Percentiles rank a stretch among this genome's conserved stretches.
Conservation (phyloP, 2,329 filamentous ascomycete genomes). For the Aureobasidium sp. region DNA sequence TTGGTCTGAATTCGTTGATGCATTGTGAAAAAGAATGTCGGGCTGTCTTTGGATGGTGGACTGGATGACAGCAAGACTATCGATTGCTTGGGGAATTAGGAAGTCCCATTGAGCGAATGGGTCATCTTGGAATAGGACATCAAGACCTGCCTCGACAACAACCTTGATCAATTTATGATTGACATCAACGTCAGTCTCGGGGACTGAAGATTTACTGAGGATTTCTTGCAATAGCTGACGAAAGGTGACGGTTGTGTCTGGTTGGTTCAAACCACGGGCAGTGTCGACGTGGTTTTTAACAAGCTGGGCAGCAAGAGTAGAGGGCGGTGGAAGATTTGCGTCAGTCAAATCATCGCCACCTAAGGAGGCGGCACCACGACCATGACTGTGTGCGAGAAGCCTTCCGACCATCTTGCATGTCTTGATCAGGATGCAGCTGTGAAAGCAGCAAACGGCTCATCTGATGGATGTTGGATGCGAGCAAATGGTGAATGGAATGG, state of each 20-base stretch:
- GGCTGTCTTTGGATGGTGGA: constrained; percentile 69
- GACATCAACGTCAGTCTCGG: constrained; percentile 60
- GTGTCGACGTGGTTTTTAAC: constrained; percentile 64
- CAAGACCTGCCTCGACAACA: constrained; percentile 69
- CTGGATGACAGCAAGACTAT: constrained; percentile 69
- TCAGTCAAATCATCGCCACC: constrained; percentile 12
- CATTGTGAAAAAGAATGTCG: constrained; percentile 47
- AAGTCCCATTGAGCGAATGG: constrained; percentile 53
- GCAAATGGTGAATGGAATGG: neutral
- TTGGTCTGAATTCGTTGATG: constrained; percentile 1
- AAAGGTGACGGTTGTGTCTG: constrained; percentile 49
- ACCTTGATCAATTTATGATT: constrained; percentile 83
- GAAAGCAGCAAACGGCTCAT: neutral
- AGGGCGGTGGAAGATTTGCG: constrained; percentile 46
- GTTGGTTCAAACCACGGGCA: neutral
- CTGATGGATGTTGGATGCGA: neutral
- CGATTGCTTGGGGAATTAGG: constrained; percentile 51
- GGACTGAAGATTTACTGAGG: constrained; percentile 37
- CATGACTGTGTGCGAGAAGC: neutral
- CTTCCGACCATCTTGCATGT: constrained; percentile 15
- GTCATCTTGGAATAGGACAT: constrained; percentile 58
- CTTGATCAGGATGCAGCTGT: neutral
- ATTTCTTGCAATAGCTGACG: constrained; percentile 63
- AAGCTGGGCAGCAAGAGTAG: constrained; percentile 79
- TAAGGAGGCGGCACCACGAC: constrained; percentile 20